Percentiles rank a stretch among this genome's conserved stretches.
Conservation (phyloP, 139 green algal genomes). For the Volvox africanus region DNA sequence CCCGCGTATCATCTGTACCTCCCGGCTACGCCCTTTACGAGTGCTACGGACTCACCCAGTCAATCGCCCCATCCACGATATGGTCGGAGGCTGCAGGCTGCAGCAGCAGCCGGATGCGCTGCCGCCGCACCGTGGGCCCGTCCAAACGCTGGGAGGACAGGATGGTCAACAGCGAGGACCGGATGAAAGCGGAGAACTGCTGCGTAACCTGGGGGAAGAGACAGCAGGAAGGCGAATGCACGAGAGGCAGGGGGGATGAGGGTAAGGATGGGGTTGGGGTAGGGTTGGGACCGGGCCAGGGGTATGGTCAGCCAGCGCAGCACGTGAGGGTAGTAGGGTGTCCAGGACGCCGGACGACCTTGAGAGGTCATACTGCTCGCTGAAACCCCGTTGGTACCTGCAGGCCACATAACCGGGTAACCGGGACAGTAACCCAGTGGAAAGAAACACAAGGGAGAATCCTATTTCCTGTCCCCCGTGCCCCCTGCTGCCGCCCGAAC, state of each 20-base stretch:
- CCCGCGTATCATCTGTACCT: no score
- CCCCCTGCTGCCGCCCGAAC: neutral
- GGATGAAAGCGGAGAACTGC: slow-evolving; percentile 48
- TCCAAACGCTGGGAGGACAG: slow-evolving; percentile 7
- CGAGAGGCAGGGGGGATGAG: no score
- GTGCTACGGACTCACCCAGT: slow-evolving; percentile 13
- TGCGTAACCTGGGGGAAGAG: slow-evolving; percentile 30
- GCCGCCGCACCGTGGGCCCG: neutral
- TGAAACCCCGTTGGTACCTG: no score
- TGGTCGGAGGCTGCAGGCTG: neutral
- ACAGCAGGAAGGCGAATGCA: no score
- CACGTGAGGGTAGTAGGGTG: neutral
- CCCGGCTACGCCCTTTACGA: no score
- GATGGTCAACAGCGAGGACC: slow-evolving; percentile 20
- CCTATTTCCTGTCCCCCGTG: neutral
- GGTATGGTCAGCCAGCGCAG: no score
- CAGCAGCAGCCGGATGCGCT: slow-evolving; percentile 52
- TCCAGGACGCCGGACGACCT: no score
- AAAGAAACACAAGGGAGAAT: no score
- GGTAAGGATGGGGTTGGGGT: neutral
- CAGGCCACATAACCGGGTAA: no score
- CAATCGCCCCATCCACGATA: slow-evolving; percentile 38
- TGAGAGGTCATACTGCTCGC: no score
- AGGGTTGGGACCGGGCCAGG: neutral
- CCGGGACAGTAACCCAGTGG: no score